Base-by-base conservation (phyloP, 371 early-diverging fungal genomes). In the Entomophthora muscae region DNA sequence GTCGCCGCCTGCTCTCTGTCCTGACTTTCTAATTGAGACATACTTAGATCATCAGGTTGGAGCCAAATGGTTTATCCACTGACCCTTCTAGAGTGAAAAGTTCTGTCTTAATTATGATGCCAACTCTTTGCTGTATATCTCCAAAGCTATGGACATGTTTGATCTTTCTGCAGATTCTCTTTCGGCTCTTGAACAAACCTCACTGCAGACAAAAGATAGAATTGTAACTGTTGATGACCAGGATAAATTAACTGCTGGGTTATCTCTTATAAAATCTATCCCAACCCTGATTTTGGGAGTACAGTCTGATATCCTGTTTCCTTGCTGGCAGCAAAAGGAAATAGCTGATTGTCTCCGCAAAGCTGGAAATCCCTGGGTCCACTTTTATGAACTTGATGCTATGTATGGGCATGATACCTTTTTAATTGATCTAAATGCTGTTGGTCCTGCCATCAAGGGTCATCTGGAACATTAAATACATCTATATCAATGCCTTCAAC, bases 381-480 rank as follows among this genome's bases (percentile, higher is more conserved):
- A 96, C 1, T 93, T 93, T 70, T 95, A 93, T 67, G 97, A 95
- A 73, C 71, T 95, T n/a, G 97, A 95, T 71, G 84, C 92, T 27
- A 83, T 91, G 79, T 96, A 89, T 73, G 97, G 97, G 3, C 97
- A 96, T 71, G 95, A 96, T 67, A 94, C 97, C 5, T 96, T 95
- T 70, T 78, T 94, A 71, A 88, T 95, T 66, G 94, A 94, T 69
- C 69, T 82, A 29, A 83, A 84, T 59, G 87, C 83, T 65, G 90
- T 95, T 21, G 97, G 95, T 27, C 88, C 88, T 32, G 94, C 97
- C 12, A 83, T 96, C 67, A 93, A 92, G 73, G 96, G 95, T 10
- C 92, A 92, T 72, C 71, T 93, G 53, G 93, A 92, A 63, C 70
- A 81, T 42, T 42, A 42, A 5, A 42, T 42, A n/a, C n/a, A n/a